Percentiles rank a stretch among this genome's conserved stretches.
phyloP scores from a whole-genome alignment of 139 green algal species.

The Tetraselmis chui region DNA sequence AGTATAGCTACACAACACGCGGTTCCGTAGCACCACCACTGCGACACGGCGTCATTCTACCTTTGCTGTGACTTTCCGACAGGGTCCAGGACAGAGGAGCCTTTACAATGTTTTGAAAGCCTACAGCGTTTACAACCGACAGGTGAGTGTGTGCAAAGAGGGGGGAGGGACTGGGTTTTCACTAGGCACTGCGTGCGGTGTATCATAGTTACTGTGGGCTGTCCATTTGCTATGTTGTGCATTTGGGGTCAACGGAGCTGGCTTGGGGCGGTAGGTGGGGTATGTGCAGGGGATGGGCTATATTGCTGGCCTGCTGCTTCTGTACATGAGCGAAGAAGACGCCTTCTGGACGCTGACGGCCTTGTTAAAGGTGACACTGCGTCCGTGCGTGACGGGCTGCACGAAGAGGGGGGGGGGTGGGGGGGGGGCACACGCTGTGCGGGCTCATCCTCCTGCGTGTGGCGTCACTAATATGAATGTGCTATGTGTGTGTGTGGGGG shows the following conservation, averaged over 20 bases:
- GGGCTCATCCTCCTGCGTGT: no score
- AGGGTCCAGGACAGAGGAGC: constrained; percentile 61
- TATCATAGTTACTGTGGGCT: not conserved
- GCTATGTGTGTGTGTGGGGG: no score
- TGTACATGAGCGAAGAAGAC: constrained; percentile 85
- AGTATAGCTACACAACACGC: no score
- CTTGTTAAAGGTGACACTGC: constrained; percentile 49
- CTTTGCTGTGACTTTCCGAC: no score
- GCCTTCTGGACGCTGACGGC: constrained; percentile 86
- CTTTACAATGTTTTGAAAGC: constrained; percentile 80
- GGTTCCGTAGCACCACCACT: no score
- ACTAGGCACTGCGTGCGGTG: not conserved
- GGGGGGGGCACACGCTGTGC: not conserved
- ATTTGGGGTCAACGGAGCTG: not conserved
- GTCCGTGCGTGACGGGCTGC: not conserved
- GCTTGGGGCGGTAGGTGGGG: constrained; percentile 48
- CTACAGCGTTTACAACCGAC: constrained; percentile 39
- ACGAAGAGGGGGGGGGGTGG: no score
- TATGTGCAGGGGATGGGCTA: constrained; percentile 93
- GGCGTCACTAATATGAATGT: no score
- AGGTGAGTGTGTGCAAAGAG: constrained; percentile 19
- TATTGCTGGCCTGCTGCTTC: constrained; percentile 73
- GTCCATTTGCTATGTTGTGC: no score
- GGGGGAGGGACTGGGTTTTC: not conserved
- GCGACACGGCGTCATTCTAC: no score